phyloP scores from a whole-genome alignment of 495 filamentous ascomycete species.

The Lindgomyces ingoldianus region DNA sequence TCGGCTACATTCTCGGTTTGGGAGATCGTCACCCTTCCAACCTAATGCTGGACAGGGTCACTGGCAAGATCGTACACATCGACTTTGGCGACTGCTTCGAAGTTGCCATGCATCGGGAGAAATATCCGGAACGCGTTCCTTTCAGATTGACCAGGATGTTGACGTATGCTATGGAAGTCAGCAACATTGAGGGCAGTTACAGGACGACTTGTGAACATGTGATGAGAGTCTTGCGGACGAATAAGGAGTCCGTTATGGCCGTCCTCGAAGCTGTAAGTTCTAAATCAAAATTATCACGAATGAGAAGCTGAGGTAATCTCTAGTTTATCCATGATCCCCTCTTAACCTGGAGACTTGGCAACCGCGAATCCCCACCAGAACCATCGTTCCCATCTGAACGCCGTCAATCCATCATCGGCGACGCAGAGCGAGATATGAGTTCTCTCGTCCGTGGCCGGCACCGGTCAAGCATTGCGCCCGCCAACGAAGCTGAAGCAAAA shows the following conservation, averaged over 20 bases:
- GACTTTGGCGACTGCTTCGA: constrained; percentile 99
- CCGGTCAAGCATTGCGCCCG: constrained; percentile 36
- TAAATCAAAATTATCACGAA: constrained; percentile 4
- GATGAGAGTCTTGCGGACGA: constrained; percentile 93
- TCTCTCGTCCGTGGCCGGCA: constrained; percentile 33
- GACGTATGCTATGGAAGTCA: constrained; percentile 99
- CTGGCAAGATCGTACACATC: constrained; percentile 94
- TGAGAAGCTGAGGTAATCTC: neutral
- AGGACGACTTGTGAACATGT: constrained; percentile 96
- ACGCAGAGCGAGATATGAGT: constrained; percentile 16
- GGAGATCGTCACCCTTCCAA: constrained; percentile 97
- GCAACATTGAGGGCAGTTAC: constrained; percentile 98
- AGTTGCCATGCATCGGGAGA: constrained; percentile 98
- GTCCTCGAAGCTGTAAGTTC: constrained; percentile 90
- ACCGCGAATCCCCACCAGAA: constrained; percentile 76
- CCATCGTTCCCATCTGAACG: constrained; percentile 80
- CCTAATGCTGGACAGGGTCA: constrained; percentile 91
- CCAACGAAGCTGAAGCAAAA: constrained; percentile 51
- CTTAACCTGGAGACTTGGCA: constrained; percentile 92
- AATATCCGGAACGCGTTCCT: constrained; percentile 95
- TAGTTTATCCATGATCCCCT: constrained; percentile 97
- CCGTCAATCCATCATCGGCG: constrained; percentile 65
- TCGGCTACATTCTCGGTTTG: constrained; percentile 95
- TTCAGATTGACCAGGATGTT: constrained; percentile 98
- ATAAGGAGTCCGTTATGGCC: constrained; percentile 98